Evolutionary conservation across 345 rosid genomes (phyloP).

Genomic region (Salix exigua): DNA sequence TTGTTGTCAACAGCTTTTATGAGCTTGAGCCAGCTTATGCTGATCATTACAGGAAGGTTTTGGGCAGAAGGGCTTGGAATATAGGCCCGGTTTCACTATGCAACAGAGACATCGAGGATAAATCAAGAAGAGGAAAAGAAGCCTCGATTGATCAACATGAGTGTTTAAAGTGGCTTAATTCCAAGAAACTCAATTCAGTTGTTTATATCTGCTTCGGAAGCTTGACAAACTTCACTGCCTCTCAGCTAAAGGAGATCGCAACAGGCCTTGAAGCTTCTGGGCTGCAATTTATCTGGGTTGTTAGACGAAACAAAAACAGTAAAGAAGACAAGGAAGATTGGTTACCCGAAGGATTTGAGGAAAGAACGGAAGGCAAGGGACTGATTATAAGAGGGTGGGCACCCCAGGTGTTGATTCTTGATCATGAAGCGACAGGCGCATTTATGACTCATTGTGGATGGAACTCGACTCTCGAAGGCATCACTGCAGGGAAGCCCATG

Average conservation of each 20-base stretch:
- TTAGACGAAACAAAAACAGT: not conserved
- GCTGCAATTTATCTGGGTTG: constrained; percentile 19
- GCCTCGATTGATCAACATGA: constrained; percentile 14
- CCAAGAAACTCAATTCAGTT: constrained; percentile 18
- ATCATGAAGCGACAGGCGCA: constrained; percentile 33
- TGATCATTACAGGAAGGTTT: constrained; percentile 33
- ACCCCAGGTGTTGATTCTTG: constrained; percentile 36
- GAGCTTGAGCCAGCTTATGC: constrained; percentile 63
- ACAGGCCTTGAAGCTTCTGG: constrained; percentile 11
- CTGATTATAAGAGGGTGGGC: constrained; percentile 31
- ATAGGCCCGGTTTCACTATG: constrained; percentile 52
- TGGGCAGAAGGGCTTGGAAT: constrained; percentile 51
- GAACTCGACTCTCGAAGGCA: constrained; percentile 34
- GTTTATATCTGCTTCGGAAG: constrained; percentile 23
- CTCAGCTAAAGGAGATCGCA: constrained; percentile 21
- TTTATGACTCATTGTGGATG: constrained; percentile 46
- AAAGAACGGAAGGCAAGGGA: constrained; percentile 19
- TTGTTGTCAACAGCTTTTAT: constrained; percentile 61
- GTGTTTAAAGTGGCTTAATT: constrained; percentile 16
- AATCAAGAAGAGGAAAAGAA: constrained; percentile 29
- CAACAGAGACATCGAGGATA: constrained; percentile 26
- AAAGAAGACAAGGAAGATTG: constrained; percentile 12
- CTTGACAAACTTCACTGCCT: not conserved
- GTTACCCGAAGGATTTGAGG: constrained; percentile 29
- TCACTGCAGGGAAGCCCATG: constrained; percentile 38